Base-by-base conservation (phyloP, 331 rosid genomes). In the Spiraea crenata region DNA sequence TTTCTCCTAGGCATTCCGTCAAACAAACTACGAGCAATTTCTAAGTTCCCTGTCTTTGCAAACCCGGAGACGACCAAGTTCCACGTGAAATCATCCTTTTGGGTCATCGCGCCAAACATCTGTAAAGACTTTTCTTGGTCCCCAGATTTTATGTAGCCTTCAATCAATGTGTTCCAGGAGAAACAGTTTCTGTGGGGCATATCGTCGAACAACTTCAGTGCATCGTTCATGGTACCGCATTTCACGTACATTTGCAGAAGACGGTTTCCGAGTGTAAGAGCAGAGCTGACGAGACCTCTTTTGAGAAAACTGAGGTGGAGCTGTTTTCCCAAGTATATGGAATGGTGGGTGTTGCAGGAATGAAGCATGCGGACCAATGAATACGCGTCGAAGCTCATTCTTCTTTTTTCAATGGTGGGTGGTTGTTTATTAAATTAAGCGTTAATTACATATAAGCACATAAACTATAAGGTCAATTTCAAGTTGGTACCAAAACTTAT, bases 151-250 rank as follows among this genome's bases (percentile, higher is more conserved):
- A 87, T 77, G 57, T 81, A 76, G n/a, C 86, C 87, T 57, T 91
- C 90, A 9, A 91, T 65, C 69, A 87, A 71, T 41, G 97, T 81
- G 72, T 71, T 89, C 92, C 92, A 89, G 0, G 97, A 89, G 85
- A 89, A 91, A 59, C 81, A 57, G 67, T 91, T 91, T 65, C 79
- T 81, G 0, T 69, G 85, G 35, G 96, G 86, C 91, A 91, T 87
- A 52, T 91, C 97, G 10, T 82, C 87, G 40, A 91, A 91, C 87
- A 89, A 34, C 47, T 77, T 34, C 46, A 57, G 57, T 31, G 91
- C 89, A 16, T 91, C 87, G 0, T 19, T 41, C 74, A 85, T 45
- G 70, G 58, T 25, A 42, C 86, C 86, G 2, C 82, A 63, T 62
- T 89, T 73, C 1, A 47, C 68, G 11, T 91, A 91, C 55, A 85